Evolutionary conservation across 1,284 basidiomycete species (phyloP).

Genomic region (Pascua guehoae): DNA sequence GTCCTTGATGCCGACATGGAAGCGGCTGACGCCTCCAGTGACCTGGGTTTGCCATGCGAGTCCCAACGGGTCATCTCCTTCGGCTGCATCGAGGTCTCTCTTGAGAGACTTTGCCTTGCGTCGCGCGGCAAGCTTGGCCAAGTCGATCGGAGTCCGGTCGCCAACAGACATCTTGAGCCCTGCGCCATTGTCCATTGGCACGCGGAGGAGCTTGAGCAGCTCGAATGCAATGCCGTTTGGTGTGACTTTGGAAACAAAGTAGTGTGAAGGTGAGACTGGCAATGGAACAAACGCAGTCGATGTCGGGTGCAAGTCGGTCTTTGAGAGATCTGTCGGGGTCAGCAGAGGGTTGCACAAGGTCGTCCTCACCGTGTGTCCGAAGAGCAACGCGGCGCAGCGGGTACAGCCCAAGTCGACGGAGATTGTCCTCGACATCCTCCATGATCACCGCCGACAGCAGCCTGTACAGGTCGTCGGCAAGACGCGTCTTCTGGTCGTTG

Average conservation of each 20-base stretch:
- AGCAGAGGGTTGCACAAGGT: too few species aligned
- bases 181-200: slow-evolving; percentile 30
- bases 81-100: slow-evolving; percentile 7
- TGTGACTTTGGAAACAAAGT: slow-evolving; percentile 37
- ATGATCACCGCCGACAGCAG: slow-evolving; percentile 38
- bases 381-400: slow-evolving; percentile 36
- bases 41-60: neutral
- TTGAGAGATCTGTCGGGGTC: slow-evolving; percentile 25
- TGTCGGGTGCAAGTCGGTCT: slow-evolving; percentile 36
- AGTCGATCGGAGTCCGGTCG: slow-evolving; percentile 30
- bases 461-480: slow-evolving; percentile 37
- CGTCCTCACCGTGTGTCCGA: slow-evolving; percentile 19
- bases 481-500: slow-evolving; percentile 32
- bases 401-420: slow-evolving; percentile 35
- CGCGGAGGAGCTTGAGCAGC: slow-evolving; percentile 33
- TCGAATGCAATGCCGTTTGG: slow-evolving; percentile 35
- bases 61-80: neutral
- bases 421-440: slow-evolving; percentile 40
- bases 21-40: slow-evolving; percentile 13
- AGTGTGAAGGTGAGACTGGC: slow-evolving; percentile 32
- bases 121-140: slow-evolving; percentile 25
- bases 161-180: slow-evolving; percentile 31
- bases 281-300: slow-evolving; percentile 41
- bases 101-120: slow-evolving; percentile 13
- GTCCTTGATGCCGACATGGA: slow-evolving; percentile 37